Evolutionary conservation across 2,329 filamentous ascomycete species (phyloP).

Genomic region (Basipetospora chlamydospora): DNA sequence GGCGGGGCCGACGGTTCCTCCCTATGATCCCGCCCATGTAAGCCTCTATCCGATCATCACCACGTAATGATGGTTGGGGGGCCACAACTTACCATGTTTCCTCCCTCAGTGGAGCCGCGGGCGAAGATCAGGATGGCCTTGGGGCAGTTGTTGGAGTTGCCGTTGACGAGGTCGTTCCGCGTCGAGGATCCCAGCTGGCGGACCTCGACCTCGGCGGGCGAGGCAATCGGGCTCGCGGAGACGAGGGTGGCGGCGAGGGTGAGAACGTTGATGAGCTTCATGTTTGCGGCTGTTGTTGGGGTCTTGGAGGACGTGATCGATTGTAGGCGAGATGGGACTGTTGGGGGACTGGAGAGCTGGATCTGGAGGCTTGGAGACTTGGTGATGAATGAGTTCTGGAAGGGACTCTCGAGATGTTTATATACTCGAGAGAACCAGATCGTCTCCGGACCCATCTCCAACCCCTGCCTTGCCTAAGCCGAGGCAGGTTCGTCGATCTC

Average conservation of each 20-base stretch:
- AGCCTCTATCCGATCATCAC: neutral
- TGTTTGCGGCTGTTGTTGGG: conserved; percentile 7
- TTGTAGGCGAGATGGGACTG: no score
- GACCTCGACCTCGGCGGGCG: conserved; percentile 3
- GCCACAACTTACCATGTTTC: conserved; percentile 5
- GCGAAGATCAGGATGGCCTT: conserved; percentile 4
- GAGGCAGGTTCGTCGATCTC: no score
- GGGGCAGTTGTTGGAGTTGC: conserved; percentile 1
- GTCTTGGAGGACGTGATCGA: no score
- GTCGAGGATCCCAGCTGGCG: conserved; percentile 2
- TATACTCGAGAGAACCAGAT: no score
- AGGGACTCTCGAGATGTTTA: no score
- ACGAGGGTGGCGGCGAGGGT: conserved; percentile 8
- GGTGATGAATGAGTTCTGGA: no score
- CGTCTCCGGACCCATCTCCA: no score
- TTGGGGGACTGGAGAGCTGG: no score
- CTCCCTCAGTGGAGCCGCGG: conserved; percentile 3
- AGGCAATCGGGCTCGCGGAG: conserved; percentile 6
- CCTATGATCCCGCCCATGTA: neutral
- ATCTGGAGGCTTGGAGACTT: no score
- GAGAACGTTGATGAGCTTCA: conserved; percentile 12
- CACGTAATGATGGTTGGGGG: no score
- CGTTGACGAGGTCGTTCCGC: conserved; percentile 3
- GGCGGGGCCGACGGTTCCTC: neutral
- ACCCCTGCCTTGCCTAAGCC: no score